Base-by-base conservation (phyloP, 2,329 filamentous ascomycete genomes). In the Fusarium subtropicale region DNA sequence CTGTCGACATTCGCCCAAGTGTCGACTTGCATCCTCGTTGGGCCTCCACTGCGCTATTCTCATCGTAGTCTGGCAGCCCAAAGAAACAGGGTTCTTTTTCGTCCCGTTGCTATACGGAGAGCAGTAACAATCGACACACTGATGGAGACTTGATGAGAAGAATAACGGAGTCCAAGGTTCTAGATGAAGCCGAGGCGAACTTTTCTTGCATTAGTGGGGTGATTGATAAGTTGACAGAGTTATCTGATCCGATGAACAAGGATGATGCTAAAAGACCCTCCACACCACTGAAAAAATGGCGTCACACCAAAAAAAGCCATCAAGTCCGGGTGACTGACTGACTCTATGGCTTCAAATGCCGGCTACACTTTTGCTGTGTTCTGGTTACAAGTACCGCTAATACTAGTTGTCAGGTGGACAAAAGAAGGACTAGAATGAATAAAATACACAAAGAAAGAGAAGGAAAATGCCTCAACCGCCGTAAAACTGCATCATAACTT, bases 401-500 rank as follows among this genome's bases (percentile, higher is more conserved):
- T 41, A 13, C 31, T 46, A 68, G 59, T 30, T 47, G 26, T 31
- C 16, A 39, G 8, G 16, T n/a, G 5, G n/a, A 46, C 15, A 24
- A 47, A 16, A 12, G 12, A 45, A 13, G n/a, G 33, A 28, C 20
- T 20, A n/a, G 11, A 18, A 26, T 4, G 8, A 28, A 12, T 34
- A 31, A 11, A 48, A 38, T 51, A 28, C 16, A 26, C 2, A 12
- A 20, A 45, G 6, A 16, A 6, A 41, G 2, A 22, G 31, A 39
- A 18, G 16, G 53, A 65, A 65, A 65, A 65, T 66, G 61, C 61
- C 62, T 65, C 62, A 69, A 33, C 34, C 34, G 24, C 18, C 22
- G 12, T 26, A n/a, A 34, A 33, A 20, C 50, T 51, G 46, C 58
- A 64, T 63, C 44, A 88, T 67, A 88, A 67, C 75, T 88, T 88